Base-by-base conservation (phyloP, 192 early-diverging fungal genomes). In the Pilaira anomala region DNA sequence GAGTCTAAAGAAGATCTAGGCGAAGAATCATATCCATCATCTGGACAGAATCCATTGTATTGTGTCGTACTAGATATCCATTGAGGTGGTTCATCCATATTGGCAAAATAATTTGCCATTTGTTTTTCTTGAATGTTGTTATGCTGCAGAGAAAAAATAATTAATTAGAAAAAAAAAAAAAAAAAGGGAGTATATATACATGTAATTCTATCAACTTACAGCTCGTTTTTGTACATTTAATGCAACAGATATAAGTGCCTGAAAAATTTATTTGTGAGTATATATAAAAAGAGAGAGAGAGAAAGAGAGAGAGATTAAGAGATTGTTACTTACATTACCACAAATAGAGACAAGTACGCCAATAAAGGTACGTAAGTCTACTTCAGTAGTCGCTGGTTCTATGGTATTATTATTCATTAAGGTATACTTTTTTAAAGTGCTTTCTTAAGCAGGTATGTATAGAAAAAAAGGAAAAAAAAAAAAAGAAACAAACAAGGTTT, bases 151-250 rank as follows among this genome's bases (percentile, higher is more conserved):
- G 29, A 8, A 18, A 7, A 46, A 24, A 9, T 36, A 9, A 36
- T 1, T 36, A 36, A 5, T 9, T 36, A 36, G 40, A 33, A 40
- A 36, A 63, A 18, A 19, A n/a, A 65, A 7, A 12, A 5, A 30
- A 9, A 30, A 19, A 19, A 26, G 11, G 14, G 16, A 11, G 14
- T 39, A 18, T 21, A 75, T 50, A 24, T 79, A 18, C 48, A 75
- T 50, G 26, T 79, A 71, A 64, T n/a, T n/a, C n/a, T n/a, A n/a
- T n/a, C n/a, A 76, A 41, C 65, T 67, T 73, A 73, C 71, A 16
- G 86, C 87, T 45, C 80, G 72, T 57, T 90, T 90, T 71, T 90
- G 88, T 19, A 90, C 61, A 66, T 90, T 90, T 39, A 90, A 76
- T 0, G 87, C 87, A 5, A 84, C 69, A 3, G 87, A 89, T 22